Evolutionary conservation across 805 yeast species (phyloP).

Genomic region (Saccharomycopsis sp.): DNA sequence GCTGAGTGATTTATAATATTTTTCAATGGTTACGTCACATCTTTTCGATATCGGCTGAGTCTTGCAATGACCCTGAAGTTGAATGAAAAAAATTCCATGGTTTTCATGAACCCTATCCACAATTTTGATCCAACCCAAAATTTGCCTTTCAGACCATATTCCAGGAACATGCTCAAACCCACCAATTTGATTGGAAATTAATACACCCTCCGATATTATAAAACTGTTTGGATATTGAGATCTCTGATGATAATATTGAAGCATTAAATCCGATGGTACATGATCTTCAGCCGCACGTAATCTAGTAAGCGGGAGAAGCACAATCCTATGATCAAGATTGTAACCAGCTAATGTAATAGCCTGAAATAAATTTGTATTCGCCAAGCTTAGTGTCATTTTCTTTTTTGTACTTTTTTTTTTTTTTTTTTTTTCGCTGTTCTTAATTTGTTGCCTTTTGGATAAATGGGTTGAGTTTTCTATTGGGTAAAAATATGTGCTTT

Average conservation of each 20-base stretch:
- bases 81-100: conserved; percentile 39
- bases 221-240: conserved; percentile 54
- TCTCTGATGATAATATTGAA: conserved; percentile 50
- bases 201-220: conserved; percentile 53
- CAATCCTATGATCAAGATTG: conserved; percentile 34
- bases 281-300: conserved; percentile 31
- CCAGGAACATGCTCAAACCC: conserved; percentile 45
- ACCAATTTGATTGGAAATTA: conserved; percentile 36
- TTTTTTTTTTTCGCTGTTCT: no score
- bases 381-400: no score
- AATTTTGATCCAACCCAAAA: conserved; percentile 41
- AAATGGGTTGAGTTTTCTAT: no score
- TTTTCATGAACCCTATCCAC: conserved; percentile 44
- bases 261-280: conserved; percentile 38
- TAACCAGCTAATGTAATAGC: conserved; percentile 36
- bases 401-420: no score
- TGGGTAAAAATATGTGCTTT: no score
- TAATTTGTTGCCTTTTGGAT: no score
- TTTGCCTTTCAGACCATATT: conserved; percentile 41
- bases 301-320: conserved; percentile 45
- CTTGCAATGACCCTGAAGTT: conserved; percentile 37
- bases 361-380: no score
- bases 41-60: not conserved
- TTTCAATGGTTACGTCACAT: not conserved
- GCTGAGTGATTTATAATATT: not conserved